These are phyloP conservation scores for Sporothrix euskadiensis DNA, from an alignment of 2,329 filamentous ascomycete genomes.

Conservation along the genomic window DNA sequence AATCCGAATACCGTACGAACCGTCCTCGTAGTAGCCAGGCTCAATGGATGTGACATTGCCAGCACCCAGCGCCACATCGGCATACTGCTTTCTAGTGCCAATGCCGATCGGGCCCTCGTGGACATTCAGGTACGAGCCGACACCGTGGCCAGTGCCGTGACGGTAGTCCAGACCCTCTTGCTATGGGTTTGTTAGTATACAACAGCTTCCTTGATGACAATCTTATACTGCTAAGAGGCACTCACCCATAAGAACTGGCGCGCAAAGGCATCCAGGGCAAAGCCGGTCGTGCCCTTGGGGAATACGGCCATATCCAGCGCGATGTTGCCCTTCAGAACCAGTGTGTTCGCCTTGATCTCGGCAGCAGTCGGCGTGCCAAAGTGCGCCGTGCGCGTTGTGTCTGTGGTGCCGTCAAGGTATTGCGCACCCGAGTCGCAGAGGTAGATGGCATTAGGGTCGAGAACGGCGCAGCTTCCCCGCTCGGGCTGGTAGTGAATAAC, in stretches of 20 bases:
- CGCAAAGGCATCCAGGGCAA: constrained; percentile 83
- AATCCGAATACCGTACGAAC: constrained; percentile 89
- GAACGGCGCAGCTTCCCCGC: constrained; percentile 73
- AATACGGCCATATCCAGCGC: constrained; percentile 83
- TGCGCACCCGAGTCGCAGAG: constrained; percentile 98
- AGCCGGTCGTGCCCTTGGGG: constrained; percentile 92
- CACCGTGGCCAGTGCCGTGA: constrained; percentile 93
- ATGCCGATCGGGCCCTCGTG: constrained; percentile 98
- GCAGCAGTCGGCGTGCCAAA: constrained; percentile 81
- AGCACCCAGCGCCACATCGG: constrained; percentile 83
- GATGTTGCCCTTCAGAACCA: constrained; percentile 94
- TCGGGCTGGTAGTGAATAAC: constrained; percentile 96
- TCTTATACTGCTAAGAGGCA: neutral
- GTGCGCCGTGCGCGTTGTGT: constrained; percentile 90
- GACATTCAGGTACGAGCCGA: constrained; percentile 93
- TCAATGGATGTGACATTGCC: constrained; percentile 97
- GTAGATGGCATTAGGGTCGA: constrained; percentile 85
- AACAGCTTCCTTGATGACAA: neutral
- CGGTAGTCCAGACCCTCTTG: constrained; percentile 86
- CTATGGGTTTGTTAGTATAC: constrained; percentile 38
- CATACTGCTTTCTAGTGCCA: constrained; percentile 85
- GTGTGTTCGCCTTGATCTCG: constrained; percentile 86
- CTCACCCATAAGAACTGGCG: constrained; percentile 88
- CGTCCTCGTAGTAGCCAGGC: constrained; percentile 96
- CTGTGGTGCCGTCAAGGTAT: constrained; percentile 91